Base-by-base conservation (phyloP, 2,329 filamentous ascomycete species). In the Aspergillus sergii region DNA sequence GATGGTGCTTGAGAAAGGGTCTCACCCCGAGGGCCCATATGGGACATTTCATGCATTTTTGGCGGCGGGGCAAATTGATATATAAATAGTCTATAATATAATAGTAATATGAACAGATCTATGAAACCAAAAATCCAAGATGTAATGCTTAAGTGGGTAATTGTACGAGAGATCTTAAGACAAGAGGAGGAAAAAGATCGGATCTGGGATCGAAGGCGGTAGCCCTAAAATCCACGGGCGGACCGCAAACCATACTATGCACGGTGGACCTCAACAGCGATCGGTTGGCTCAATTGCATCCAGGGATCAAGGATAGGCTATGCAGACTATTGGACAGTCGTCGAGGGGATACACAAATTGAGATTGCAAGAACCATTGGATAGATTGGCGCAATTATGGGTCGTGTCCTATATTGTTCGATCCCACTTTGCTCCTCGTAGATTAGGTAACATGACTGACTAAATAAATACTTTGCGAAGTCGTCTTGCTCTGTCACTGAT, bases 11-110 rank as follows among this genome's bases (percentile, higher is more conserved):
- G 62, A 45, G 55, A n/a, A 46, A 50, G 26, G 36, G 28, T 66
- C 70, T 65, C 73, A 79, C 78, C 78, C 70, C 76, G 68, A 63
- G 70, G 69, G 69, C 78, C 79, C 68, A 80, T 74, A 63, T 77
- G 73, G 62, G 78, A 77, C 78, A 82, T 78, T 73, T 80, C 72
- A 68, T 80, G 72, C 79, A 81, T 81, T 41, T 41, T 16, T 64
- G 58, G 19, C 8, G 54, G 39, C 45, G 43, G 23, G 48, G 45
- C 8, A 28, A 58, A 32, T 34, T 28, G 26, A 50, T 43, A 32
- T 36, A 46, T 32, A 32, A 30, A 12, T 55, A 26, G 21, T 9
- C 30, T 36, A 55, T 39, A 36, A 61, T 54, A 12, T 30, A 28
- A 10, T 30, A 26, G 16, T 32, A 43, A 54, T 59, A 59, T 4